Base-by-base conservation (phyloP, 169 alveolate species). In the Eimeria necatrix region DNA sequence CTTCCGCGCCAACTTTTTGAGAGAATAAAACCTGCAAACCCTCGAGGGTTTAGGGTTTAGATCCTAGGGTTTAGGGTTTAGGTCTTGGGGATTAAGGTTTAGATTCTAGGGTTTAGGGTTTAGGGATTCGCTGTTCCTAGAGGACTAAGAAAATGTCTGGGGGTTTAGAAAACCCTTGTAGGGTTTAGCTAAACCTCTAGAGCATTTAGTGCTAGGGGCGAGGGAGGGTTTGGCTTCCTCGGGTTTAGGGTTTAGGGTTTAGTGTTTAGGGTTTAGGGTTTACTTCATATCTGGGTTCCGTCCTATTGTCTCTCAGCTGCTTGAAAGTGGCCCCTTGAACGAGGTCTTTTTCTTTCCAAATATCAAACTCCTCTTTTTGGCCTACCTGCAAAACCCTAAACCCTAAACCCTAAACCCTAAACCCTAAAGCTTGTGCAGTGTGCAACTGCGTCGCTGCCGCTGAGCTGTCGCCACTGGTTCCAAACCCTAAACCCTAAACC, bases 1-100 rank as follows among this genome's bases (percentile, higher is more conserved):
- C 93, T 64, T 86, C 93, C 10, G 93, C 49, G 3, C 93, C 83
- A 10, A 86, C 68, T 22, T 14, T 60, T 64, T 86, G 93, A 6
- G 81, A 64, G 22, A 59, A 86, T 48, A 86, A 61, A 24, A 86
- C 59, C 84, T 83, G 26, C 1, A 74, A 32, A 70, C 49, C 51
- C 8, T 20, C 80, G 46, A 70, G 41, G 85, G 60, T 74, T 6
- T 74, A 74, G 85, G 85, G 85, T 74, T 74, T 74, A 56, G 68
- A 18, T 32, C 41, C 41, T 18, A 56, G 4, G 22, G 68, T 56
- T 56, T 56, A 56, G 68, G 68, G 2, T 56, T 56, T 56, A 56
- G 68, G 2, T 12, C 12, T 12, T 18, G 20, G 12, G 22, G 22
- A 56, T 18, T 0, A 32, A 32, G 68, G 20, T 12, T 12, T 56